phyloP scores from a whole-genome alignment of 768 basidiomycete species.

The Mycena amicta region DNA sequence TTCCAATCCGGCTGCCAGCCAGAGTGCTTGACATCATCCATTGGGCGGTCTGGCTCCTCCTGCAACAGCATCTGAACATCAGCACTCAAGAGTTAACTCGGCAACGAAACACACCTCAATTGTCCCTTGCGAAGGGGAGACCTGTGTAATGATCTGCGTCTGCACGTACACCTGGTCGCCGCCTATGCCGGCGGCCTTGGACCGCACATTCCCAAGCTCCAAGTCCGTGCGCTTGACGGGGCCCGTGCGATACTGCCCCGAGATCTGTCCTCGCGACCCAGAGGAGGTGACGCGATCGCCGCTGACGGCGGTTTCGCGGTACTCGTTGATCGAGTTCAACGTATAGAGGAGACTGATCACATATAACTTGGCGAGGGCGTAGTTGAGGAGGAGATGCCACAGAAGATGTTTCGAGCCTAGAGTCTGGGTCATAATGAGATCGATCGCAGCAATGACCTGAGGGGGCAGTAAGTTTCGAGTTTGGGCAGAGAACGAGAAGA shows the following conservation, averaged over 20 bases:
- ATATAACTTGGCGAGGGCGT: conserved; percentile 14
- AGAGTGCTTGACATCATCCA: conserved; percentile 9
- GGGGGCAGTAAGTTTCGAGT: neutral
- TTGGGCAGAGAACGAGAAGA: neutral
- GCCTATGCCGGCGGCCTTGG: neutral
- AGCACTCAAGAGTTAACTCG: neutral
- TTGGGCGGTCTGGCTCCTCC: neutral
- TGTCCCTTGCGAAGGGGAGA: conserved; percentile 19
- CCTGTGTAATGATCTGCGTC: conserved; percentile 15
- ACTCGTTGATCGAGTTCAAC: conserved; percentile 17
- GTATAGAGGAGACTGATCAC: conserved; percentile 15
- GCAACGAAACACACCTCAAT: conserved; percentile 5
- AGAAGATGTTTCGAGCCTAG: conserved; percentile 1
- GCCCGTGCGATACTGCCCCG: neutral
- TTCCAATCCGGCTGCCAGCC: conserved; percentile 14
- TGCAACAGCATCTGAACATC: neutral
- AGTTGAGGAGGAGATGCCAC: conserved; percentile 21
- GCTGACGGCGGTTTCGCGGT: conserved; percentile 10
- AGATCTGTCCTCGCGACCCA: conserved; percentile 10
- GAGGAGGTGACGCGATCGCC: conserved; percentile 7
- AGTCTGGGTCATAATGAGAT: conserved; percentile 17
- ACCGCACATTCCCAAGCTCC: conserved; percentile 11
- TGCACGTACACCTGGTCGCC: conserved; percentile 14
- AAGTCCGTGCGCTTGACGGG: conserved; percentile 8
- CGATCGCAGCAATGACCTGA: conserved; percentile 9